phyloP scores from a whole-genome alignment of 176 grass and related monocot species.

The Tillandsia fasciculata region DNA sequence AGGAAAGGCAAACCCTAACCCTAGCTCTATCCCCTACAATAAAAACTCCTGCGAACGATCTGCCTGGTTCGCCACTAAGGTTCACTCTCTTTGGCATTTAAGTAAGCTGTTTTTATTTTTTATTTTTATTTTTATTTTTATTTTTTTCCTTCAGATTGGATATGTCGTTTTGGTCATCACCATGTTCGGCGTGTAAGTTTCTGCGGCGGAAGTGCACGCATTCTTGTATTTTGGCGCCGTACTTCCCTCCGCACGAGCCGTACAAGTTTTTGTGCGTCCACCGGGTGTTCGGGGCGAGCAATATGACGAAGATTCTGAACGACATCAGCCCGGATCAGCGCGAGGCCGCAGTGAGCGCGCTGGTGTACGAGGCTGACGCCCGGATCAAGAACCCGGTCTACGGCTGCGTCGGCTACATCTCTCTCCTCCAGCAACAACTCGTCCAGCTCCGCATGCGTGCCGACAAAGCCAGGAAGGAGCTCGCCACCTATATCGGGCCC shows the following conservation, averaged over 20 bases:
- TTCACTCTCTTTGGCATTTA: too few relatives aligned
- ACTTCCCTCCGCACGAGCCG: conserved; percentile 87
- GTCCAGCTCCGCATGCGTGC: conserved; percentile 23
- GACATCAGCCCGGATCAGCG: conserved; percentile 40
- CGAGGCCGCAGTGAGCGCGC: conserved; percentile 81
- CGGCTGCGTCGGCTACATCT: conserved; percentile 81
- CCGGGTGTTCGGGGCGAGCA: conserved; percentile 83
- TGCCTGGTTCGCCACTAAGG: too few relatives aligned
- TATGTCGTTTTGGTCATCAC: conserved; percentile 12
- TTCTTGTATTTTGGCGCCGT: conserved; percentile 72
- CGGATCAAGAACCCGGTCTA: conserved; percentile 65
- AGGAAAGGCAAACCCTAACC: too few relatives aligned
- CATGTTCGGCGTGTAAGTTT: conserved; percentile 89
- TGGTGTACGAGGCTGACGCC: conserved; percentile 68
- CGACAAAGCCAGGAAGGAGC: too few relatives aligned
- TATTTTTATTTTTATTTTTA: too few relatives aligned
- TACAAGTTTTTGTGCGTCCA: conserved; percentile 67
- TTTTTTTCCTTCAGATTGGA: too few relatives aligned
- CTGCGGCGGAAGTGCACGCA: conserved; percentile 77
- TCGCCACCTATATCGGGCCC: too few relatives aligned
- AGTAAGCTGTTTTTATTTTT: too few relatives aligned
- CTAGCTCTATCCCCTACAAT: too few relatives aligned
- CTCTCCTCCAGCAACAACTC: conserved; percentile 4
- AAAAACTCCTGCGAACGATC: too few relatives aligned
- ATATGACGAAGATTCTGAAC: conserved; percentile 75